phyloP scores from a whole-genome alignment of 2,329 filamentous ascomycete species.

The Cadophora malorum region DNA sequence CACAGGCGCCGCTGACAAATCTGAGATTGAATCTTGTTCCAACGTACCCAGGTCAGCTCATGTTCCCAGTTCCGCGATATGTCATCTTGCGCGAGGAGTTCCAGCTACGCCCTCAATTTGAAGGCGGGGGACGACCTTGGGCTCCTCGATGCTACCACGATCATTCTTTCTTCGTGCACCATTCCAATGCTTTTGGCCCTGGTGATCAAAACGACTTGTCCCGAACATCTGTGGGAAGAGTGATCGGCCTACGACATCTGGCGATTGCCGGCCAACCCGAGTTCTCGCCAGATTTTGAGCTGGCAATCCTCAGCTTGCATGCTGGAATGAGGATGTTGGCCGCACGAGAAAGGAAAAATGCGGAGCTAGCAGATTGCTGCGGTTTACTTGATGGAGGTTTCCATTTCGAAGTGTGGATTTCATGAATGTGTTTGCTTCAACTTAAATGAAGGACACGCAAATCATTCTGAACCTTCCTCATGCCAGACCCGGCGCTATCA shows the following conservation, averaged over 20 bases:
- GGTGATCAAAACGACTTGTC: not conserved
- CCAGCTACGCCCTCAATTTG: not conserved
- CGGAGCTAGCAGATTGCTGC: not conserved
- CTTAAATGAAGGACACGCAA: too few relatives aligned
- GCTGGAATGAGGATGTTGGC: not conserved
- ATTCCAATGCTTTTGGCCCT: not conserved
- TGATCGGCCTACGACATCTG: not conserved
- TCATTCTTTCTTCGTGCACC: constrained; percentile 2
- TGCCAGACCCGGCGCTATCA: too few relatives aligned
- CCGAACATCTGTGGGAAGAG: not conserved
- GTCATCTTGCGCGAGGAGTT: not conserved
- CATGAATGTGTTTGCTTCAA: not conserved
- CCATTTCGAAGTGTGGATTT: constrained; percentile 1
- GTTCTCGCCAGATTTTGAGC: not conserved
- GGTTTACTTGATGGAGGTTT: not conserved
- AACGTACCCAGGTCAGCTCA: not conserved
- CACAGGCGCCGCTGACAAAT: not conserved
- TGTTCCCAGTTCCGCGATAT: not conserved
- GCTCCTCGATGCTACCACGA: not conserved
- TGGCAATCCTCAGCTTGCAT: constrained; percentile 1
- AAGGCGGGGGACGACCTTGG: not conserved
- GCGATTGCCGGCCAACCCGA: not conserved
- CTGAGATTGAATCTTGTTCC: not conserved
- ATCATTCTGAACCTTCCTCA: too few relatives aligned
- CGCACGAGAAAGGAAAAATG: not conserved